Conservation (phyloP, 2,329 filamentous ascomycete genomes). For the Biscogniauxia mediterranea region DNA sequence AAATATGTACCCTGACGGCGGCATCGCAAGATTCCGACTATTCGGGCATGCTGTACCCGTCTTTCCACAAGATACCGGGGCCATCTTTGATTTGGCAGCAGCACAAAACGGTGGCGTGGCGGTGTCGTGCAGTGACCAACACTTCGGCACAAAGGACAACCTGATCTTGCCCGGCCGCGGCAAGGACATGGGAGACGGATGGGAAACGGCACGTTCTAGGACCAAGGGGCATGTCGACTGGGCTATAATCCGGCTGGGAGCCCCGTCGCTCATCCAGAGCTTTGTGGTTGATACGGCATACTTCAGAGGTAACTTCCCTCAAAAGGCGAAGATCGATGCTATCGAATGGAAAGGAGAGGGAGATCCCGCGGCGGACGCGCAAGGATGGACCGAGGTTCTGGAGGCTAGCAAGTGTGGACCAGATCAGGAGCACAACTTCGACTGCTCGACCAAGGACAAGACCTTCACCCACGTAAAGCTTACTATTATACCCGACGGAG, state of each 20-base stretch:
- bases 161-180: conserved; percentile 75
- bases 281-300: conserved; percentile 78
- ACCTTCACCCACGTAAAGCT: conserved; percentile 82
- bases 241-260: conserved; percentile 73
- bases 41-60: conserved; percentile 76
- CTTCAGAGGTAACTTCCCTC: conserved; percentile 81
- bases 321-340: conserved; percentile 67
- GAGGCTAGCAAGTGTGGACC: conserved; percentile 67
- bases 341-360: conserved; percentile 53
- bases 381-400: conserved; percentile 66
- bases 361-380: conserved; percentile 55
- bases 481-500: conserved; percentile 89
- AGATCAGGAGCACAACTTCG: conserved; percentile 70
- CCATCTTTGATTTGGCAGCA: conserved; percentile 72
- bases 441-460: conserved; percentile 52
- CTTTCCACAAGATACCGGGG: conserved; percentile 64
- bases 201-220: conserved; percentile 78
- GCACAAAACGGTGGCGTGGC: conserved; percentile 78
- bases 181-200: conserved; percentile 84
- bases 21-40: conserved; percentile 76
- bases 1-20: conserved; percentile 84
- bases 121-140: conserved; percentile 75
- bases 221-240: conserved; percentile 74
- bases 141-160: conserved; percentile 81
- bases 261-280: conserved; percentile 61